Percentiles rank a stretch among this genome's conserved stretches.
phyloP scores from a whole-genome alignment of 805 yeast genomes.

The Ogataea minuta region DNA sequence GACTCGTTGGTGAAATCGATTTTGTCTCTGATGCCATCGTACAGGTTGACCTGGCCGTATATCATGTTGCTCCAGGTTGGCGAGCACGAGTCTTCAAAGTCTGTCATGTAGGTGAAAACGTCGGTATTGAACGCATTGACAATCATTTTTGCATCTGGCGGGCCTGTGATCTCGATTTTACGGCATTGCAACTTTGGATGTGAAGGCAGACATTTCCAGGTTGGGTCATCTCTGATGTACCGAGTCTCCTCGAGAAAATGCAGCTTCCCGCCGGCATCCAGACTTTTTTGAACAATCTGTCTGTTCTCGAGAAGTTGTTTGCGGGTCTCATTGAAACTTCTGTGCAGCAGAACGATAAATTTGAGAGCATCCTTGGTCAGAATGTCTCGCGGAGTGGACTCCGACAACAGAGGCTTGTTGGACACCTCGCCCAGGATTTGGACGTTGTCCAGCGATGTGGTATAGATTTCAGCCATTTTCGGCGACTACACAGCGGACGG shows the following conservation, averaged over 20 bases:
- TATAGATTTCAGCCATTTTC: slow-evolving; percentile 28
- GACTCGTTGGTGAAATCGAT: slow-evolving; percentile 45
- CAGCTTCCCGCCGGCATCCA: slow-evolving; percentile 62
- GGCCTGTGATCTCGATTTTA: slow-evolving; percentile 82
- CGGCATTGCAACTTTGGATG: slow-evolving; percentile 74
- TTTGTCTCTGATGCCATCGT: slow-evolving; percentile 71
- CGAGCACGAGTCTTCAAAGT: slow-evolving; percentile 80
- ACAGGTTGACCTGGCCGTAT: slow-evolving; percentile 77
- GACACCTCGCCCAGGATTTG: slow-evolving; percentile 50
- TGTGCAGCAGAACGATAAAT: slow-evolving; percentile 69
- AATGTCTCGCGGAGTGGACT: slow-evolving; percentile 48
- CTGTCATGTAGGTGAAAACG: slow-evolving; percentile 83
- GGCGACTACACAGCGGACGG: not conserved
- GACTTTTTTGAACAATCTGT: slow-evolving; percentile 53
- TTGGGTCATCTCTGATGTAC: slow-evolving; percentile 64
- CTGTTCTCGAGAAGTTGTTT: slow-evolving; percentile 59
- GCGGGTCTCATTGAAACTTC: slow-evolving; percentile 66
- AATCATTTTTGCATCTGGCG: slow-evolving; percentile 81
- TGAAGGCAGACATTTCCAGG: slow-evolving; percentile 72
- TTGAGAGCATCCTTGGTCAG: slow-evolving; percentile 59
- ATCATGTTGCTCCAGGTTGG: slow-evolving; percentile 82
- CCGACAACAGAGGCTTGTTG: slow-evolving; percentile 36
- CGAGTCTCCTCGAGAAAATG: slow-evolving; percentile 69
- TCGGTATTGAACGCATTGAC: slow-evolving; percentile 76
- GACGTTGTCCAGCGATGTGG: slow-evolving; percentile 46